Percentiles rank a stretch among this genome's conserved stretches.
phyloP scores from a whole-genome alignment of 2,329 filamentous ascomycete species.

The Colletotrichum phormii region DNA sequence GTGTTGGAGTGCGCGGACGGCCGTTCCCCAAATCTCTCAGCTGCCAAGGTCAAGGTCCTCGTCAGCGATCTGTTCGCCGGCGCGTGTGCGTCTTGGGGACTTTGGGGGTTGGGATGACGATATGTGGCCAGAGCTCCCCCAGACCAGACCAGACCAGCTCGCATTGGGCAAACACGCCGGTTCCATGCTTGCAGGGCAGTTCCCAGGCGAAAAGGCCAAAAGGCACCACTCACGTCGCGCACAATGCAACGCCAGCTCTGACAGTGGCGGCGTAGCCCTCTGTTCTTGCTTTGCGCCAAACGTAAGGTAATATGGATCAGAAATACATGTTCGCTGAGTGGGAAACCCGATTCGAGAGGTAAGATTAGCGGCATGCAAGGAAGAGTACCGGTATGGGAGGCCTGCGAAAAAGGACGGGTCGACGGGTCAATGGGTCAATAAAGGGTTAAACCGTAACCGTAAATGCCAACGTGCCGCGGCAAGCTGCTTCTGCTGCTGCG shows the following conservation, averaged over 20 bases:
- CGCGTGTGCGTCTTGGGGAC: neutral
- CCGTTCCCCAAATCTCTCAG: neutral
- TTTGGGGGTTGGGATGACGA: neutral
- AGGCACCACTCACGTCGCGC: neutral
- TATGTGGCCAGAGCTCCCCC: conserved; percentile 2
- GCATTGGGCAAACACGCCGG: neutral
- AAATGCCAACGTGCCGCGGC: neutral
- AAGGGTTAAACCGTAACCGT: neutral
- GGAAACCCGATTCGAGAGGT: neutral
- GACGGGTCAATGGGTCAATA: neutral
- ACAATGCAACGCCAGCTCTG: neutral
- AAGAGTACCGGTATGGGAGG: neutral
- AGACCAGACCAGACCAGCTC: neutral
- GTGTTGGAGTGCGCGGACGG: too few species aligned
- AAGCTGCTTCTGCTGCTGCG: neutral
- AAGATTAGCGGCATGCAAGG: neutral
- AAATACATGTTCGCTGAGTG: neutral
- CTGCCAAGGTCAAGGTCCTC: neutral
- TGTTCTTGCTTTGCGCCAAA: neutral
- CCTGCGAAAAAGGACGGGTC: neutral
- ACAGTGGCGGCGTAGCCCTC: neutral
- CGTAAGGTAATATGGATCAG: neutral
- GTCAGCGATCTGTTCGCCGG: neutral
- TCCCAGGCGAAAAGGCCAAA: neutral
- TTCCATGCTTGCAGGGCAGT: neutral